phyloP scores from a whole-genome alignment of 2,329 filamentous ascomycete species.

The Fusarium sp. region DNA sequence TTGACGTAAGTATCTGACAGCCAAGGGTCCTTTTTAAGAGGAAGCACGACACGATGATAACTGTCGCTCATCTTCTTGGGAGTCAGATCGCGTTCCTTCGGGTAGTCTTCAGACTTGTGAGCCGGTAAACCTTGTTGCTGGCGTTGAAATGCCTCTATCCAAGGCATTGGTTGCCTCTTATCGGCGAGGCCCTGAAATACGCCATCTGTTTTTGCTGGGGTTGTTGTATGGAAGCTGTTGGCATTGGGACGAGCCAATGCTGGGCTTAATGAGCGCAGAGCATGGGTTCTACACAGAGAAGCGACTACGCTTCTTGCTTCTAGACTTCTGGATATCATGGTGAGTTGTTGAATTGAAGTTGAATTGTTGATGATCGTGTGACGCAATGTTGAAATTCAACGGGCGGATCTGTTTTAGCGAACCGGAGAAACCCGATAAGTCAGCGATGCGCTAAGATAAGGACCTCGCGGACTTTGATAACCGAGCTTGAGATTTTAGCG shows the following conservation, averaged over 20 bases:
- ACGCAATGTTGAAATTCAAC: conserved; percentile 18
- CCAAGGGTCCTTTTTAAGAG: conserved; percentile 80
- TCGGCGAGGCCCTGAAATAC: conserved; percentile 48
- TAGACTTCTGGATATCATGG: conserved; percentile 25
- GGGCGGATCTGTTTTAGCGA: conserved; percentile 1
- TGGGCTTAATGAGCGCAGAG: not conserved
- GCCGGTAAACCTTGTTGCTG: conserved; percentile 38
- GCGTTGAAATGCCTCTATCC: conserved; percentile 47
- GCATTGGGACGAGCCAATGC: not conserved
- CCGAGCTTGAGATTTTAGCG: not conserved
- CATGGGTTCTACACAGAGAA: conserved; percentile 3
- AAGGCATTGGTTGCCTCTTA: conserved; percentile 45
- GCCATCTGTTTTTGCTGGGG: conserved; percentile 42
- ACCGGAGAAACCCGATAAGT: conserved; percentile 9
- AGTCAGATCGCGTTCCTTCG: conserved; percentile 43
- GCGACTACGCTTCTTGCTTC: conserved; percentile 5
- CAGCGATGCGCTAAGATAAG: conserved; percentile 4
- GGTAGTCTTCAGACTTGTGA: conserved; percentile 11
- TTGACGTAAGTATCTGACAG: conserved; percentile 83
- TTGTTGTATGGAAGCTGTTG: conserved; percentile 35
- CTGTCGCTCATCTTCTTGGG: conserved; percentile 51
- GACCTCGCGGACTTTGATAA: not conserved
- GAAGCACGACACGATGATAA: conserved; percentile 59
- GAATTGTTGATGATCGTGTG: conserved; percentile 11
- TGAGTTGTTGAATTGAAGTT: conserved; percentile 4